Conservation (phyloP, 2,329 filamentous ascomycete species). For the Exophiala viscosa region DNA sequence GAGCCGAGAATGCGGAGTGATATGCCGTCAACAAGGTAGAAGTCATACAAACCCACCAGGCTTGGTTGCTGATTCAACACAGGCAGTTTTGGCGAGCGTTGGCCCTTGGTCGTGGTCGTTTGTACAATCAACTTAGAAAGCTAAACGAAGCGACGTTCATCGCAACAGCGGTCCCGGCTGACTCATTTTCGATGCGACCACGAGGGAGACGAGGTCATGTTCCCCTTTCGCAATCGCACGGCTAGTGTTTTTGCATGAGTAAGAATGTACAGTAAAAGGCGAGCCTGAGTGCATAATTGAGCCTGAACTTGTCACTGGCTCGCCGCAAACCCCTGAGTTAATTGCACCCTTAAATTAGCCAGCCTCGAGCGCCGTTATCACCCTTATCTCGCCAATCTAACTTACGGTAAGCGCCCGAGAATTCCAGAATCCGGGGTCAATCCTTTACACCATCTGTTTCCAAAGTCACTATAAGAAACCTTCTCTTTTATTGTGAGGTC, state of each 20-base stretch:
- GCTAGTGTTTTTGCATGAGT: too few species aligned
- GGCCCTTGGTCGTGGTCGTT: not conserved
- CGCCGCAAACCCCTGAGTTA: not conserved
- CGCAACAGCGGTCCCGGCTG: too few species aligned
- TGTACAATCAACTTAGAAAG: not conserved
- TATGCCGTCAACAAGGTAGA: not conserved
- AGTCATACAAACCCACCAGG: not conserved
- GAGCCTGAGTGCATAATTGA: not conserved
- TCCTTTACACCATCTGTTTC: not conserved
- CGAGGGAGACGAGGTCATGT: not conserved
- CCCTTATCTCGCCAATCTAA: conserved; percentile 2
- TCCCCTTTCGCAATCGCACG: not conserved
- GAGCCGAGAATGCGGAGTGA: not conserved
- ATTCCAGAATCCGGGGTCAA: not conserved
- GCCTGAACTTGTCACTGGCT: not conserved
- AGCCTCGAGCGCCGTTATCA: not conserved
- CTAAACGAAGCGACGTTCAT: not conserved
- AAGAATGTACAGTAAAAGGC: not conserved
- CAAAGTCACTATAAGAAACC: not conserved
- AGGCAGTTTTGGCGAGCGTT: not conserved
- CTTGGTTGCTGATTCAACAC: not conserved
- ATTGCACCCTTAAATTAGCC: not conserved
- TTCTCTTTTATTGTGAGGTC: not conserved
- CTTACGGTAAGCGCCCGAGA: conserved; percentile 1
- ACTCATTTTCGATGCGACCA: too few species aligned